Conservation (phyloP, 768 basidiomycete genomes). For the Lactifluus piperatus region DNA sequence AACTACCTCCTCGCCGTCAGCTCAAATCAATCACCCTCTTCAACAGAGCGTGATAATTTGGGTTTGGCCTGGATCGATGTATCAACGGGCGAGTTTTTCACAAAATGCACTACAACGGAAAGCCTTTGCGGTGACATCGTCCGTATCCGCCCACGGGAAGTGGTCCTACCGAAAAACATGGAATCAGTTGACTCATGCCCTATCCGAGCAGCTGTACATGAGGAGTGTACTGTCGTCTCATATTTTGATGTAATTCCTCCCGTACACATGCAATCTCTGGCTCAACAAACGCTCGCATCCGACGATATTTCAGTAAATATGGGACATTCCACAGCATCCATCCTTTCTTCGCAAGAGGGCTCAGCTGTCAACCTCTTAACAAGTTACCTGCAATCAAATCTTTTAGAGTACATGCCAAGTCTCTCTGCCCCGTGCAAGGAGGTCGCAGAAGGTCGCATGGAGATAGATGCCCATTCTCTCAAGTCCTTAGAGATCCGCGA, state of each 20-base stretch:
- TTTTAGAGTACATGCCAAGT: conserved; percentile 71
- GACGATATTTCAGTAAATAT: conserved; percentile 11
- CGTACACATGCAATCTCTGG: background rate
- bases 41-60: conserved; percentile 19
- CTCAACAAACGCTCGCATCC: conserved; percentile 5
- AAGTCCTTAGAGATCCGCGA: conserved; percentile 83
- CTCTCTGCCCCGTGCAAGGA: conserved; percentile 53
- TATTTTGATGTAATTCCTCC: conserved; percentile 27
- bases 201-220: conserved; percentile 39
- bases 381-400: conserved; percentile 51
- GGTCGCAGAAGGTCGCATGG: conserved; percentile 52
- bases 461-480: conserved; percentile 83
- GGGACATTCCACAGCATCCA: background rate
- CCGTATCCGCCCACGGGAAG: conserved; percentile 73
- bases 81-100: conserved; percentile 90
- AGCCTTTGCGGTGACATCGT: conserved; percentile 72
- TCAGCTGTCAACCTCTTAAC: conserved; percentile 56
- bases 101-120: conserved; percentile 46
- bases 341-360: conserved; percentile 36
- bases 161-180: conserved; percentile 51
- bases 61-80: conserved; percentile 93
- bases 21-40: background rate
- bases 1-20: conserved; percentile 77
- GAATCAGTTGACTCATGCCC: conserved; percentile 34
- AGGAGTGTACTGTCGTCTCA: conserved; percentile 49